Evolutionary conservation across 1,284 basidiomycete species (phyloP).

Genomic region (Ceratobasidium sp.): DNA sequence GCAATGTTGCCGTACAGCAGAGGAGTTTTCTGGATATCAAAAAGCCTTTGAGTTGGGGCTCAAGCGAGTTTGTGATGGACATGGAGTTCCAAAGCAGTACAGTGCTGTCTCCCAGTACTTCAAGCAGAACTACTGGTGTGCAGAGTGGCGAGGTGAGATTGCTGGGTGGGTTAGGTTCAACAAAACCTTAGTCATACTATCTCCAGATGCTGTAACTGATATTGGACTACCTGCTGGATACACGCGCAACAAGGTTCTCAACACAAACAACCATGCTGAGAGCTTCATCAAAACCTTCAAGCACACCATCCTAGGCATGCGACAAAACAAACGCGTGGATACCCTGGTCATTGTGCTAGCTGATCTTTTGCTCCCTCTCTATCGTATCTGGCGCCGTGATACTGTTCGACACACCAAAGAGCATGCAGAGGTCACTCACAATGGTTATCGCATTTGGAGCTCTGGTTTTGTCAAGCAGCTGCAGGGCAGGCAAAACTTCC

Average conservation of each 20-base stretch:
- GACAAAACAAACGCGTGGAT: background rate
- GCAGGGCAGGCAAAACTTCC: background rate
- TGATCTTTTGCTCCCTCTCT: background rate
- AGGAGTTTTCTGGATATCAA: background rate
- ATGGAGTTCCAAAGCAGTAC: background rate
- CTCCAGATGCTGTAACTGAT: slow-evolving; percentile 7
- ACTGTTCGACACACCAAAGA: background rate
- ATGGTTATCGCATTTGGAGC: background rate
- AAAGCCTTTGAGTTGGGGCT: background rate
- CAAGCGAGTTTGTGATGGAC: background rate
- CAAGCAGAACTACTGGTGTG: background rate
- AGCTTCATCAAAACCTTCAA: slow-evolving; percentile 25
- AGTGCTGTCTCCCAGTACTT: background rate
- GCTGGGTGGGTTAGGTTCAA: background rate
- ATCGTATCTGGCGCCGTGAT: too few species aligned
- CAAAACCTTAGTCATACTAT: background rate
- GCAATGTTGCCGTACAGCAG: background rate
- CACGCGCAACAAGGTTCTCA: background rate
- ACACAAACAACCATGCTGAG: slow-evolving; percentile 16
- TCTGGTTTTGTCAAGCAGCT: background rate
- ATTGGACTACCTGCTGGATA: background rate
- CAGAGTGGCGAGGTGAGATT: background rate
- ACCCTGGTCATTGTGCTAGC: slow-evolving; percentile 1
- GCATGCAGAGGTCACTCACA: background rate
- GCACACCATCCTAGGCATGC: background rate